Evolutionary conservation across 192 early-diverging fungal genomes (phyloP).

Genomic region (Coemansia sp.): DNA sequence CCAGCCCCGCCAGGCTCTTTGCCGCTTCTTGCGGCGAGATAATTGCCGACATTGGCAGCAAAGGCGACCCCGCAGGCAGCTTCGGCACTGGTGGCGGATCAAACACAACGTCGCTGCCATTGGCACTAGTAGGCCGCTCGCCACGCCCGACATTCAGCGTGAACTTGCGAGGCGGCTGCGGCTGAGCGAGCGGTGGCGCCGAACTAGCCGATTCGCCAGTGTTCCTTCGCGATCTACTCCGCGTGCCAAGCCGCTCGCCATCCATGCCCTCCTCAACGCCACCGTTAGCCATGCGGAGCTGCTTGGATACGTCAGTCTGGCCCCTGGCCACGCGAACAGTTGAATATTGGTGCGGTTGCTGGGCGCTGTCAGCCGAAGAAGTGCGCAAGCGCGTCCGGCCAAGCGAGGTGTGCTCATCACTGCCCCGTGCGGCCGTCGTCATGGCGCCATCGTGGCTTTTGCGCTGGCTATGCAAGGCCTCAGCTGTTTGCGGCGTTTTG

Average conservation of each 20-base stretch:
- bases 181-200: slow-evolving; percentile 4
- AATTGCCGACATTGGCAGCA: slow-evolving; percentile 8
- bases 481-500: not conserved
- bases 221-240: slow-evolving; percentile 12
- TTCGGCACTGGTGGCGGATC: slow-evolving; percentile 34
- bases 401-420: not conserved
- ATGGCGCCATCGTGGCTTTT: slow-evolving; percentile 32
- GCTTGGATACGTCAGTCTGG: slow-evolving; percentile 24
- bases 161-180: slow-evolving; percentile 14
- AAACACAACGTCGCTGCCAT: slow-evolving; percentile 4
- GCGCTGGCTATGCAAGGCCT: slow-evolving; percentile 9
- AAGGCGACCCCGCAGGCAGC: slow-evolving; percentile 26
- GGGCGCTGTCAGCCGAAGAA: slow-evolving; percentile 11
- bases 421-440: not conserved
- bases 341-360: slow-evolving; percentile 11
- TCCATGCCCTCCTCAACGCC: not conserved
- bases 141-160: slow-evolving; percentile 4
- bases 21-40: not conserved
- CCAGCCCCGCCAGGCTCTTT: not conserved
- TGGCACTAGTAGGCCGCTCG: slow-evolving; percentile 3
- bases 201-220: slow-evolving; percentile 13
- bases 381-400: slow-evolving; percentile 5
- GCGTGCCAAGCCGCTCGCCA: slow-evolving; percentile 4
- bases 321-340: slow-evolving; percentile 19
- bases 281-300: slow-evolving; percentile 15